These are phyloP conservation scores for Emergomyces africanus DNA, from an alignment of 2,329 filamentous ascomycete species.

Conservation along the genomic window DNA sequence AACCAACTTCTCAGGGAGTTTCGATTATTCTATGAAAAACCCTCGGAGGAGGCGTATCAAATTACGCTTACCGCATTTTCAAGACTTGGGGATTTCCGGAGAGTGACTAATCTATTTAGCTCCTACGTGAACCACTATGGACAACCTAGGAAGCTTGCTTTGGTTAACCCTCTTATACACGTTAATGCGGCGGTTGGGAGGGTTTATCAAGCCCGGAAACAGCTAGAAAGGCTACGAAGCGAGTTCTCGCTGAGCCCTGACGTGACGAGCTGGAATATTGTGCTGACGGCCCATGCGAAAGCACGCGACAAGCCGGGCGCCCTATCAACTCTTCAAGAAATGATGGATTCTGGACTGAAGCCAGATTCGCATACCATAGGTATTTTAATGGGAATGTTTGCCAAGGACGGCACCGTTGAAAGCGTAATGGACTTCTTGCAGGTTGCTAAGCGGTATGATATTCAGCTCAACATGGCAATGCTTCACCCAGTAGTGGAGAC, in stretches of 20 bases:
- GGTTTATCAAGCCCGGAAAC: constrained; percentile 41
- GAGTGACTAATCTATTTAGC: constrained; percentile 34
- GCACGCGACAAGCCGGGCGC: constrained; percentile 55
- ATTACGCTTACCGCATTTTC: constrained; percentile 31
- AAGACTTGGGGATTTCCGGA: constrained; percentile 32
- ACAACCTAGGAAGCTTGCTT: constrained; percentile 17
- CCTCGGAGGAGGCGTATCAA: constrained; percentile 23
- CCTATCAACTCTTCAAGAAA: constrained; percentile 48
- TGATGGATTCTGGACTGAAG: constrained; percentile 36
- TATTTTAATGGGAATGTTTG: constrained; percentile 60
- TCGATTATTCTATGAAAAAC: constrained; percentile 19
- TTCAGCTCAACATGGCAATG: constrained; percentile 46
- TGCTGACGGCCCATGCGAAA: constrained; percentile 58
- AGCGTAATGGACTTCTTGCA: constrained; percentile 53
- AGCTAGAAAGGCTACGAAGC: constrained; percentile 49
- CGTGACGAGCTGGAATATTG: constrained; percentile 57
- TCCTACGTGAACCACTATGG: constrained; percentile 28
- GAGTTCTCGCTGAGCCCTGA: constrained; percentile 47
- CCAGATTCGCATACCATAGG: constrained; percentile 56
- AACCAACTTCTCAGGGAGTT: constrained; percentile 31
- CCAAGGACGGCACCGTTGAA: constrained; percentile 59
- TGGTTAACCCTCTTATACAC: constrained; percentile 49
- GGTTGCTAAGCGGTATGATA: constrained; percentile 42
- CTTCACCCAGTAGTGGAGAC: constrained; percentile 54
- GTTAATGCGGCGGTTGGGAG: constrained; percentile 60